Evolutionary conservation across 2,329 filamentous ascomycete genomes (phyloP), one percentile per base, ranked within the genome.

Genomic region (Periconia macrospinosa): DNA sequence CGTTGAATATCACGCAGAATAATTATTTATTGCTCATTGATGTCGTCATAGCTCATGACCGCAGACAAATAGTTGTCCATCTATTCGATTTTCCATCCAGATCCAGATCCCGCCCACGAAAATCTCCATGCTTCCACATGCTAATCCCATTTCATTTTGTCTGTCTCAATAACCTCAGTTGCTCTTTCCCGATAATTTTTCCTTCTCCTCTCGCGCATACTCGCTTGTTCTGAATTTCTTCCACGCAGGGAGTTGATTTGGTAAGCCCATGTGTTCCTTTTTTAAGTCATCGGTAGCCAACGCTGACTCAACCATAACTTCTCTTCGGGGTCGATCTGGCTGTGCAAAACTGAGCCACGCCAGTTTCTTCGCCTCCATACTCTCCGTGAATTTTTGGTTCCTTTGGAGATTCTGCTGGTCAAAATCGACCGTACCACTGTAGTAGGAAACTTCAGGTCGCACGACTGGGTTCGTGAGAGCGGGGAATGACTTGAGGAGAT

Each of bases 161-260:
- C 23, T 23, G 14, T 44, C 18, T 18, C n/a, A 44, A 6, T 27
- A 27, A 27, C 3, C 23, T 8, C 23, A 27, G 8, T 27, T 27
- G 23, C 23, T 27, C 23, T 44, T 15, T 19, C 37, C 33, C 52
- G 47, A n/a, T n/a, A 17, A 3, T 42, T 42, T 27, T 27, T 14
- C 19, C 23, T 44, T 14, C 8, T 10, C 15, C 40, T 33, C 30
- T 47, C 5, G 41, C 2, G 55, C 54, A 17, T 57, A 63, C 17
- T 35, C 45, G n/a, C 60, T 54, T 2, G 60, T 67, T 6, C 41
- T 50, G 6, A 18, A 23, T 45, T 62, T 63, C 45, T 43, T 62
- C 66, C 65, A 67, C 27, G 63, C 62, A 1, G 65, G 65, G 17
- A 69, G 37, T 6, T 15, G 15, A 42, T 67, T 67, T 2, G 43